Conservation (phyloP, 768 basidiomycete genomes). For the Lactarius evosmus region DNA sequence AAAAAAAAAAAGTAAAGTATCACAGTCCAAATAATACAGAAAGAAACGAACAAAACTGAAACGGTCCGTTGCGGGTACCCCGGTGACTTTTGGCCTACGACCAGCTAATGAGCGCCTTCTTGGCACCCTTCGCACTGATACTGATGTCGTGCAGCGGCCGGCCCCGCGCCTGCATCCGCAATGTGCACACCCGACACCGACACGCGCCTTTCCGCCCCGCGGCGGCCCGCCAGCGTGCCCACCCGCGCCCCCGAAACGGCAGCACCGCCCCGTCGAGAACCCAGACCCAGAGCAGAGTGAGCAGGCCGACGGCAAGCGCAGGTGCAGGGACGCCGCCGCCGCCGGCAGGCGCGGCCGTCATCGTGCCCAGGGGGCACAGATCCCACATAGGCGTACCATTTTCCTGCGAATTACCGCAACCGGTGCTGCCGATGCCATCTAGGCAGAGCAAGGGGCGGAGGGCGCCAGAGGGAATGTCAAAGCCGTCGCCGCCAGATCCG, state of each 20-base stretch:
- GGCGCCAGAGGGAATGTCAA: not conserved
- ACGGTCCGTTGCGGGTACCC: not conserved
- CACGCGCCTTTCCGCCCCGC: constrained; percentile 1
- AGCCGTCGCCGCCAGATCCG: not conserved
- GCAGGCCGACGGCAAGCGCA: not conserved
- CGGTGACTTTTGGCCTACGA: too few relatives aligned
- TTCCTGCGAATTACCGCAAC: not conserved
- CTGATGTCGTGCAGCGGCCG: constrained; percentile 12
- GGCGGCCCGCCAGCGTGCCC: not conserved
- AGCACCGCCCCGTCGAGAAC: not conserved
- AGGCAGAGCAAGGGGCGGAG: not conserved
- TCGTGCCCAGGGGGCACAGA: not conserved
- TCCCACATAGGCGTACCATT: not conserved
- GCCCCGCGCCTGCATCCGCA: constrained; percentile 19
- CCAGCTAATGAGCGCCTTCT: not conserved
- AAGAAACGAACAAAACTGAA: not conserved
- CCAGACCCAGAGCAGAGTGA: constrained; percentile 17
- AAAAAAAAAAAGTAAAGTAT: not conserved
- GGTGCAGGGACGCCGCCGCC: not conserved
- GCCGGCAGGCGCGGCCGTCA: not conserved
- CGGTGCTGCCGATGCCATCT: not conserved
- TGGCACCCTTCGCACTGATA: not conserved
- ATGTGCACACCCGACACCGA: constrained; percentile 23
- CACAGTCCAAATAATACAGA: not conserved
- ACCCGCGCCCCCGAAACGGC: not conserved